phyloP scores from a whole-genome alignment of 345 rosid species.

The Anacardium occidentale region DNA sequence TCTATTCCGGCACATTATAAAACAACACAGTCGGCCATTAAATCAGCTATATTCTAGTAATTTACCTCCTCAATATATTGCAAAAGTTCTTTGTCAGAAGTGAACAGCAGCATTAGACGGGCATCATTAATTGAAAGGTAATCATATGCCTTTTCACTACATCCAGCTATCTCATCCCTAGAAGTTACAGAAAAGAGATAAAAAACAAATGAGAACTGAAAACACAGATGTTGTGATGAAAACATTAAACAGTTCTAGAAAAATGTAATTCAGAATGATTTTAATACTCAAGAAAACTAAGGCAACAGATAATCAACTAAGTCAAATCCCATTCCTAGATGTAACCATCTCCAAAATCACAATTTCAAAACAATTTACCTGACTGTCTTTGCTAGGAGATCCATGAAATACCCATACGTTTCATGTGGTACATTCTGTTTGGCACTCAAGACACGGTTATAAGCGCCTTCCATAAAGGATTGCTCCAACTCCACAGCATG shows the following conservation, averaged over 20 bases:
- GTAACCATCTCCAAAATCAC: neutral
- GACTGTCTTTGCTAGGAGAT: constrained; percentile 92
- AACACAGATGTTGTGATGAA: neutral
- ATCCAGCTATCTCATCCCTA: constrained; percentile 98
- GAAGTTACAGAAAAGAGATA: neutral
- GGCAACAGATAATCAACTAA: neutral
- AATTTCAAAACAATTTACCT: constrained; percentile 46
- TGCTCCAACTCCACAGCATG: constrained; percentile 99
- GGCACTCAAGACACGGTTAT: constrained; percentile 90
- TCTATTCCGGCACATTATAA: too few species aligned
- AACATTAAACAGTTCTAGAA: neutral
- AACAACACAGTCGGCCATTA: neutral
- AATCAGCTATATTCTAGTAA: neutral
- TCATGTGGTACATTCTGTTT: constrained; percentile 86
- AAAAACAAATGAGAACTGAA: neutral
- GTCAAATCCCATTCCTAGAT: neutral
- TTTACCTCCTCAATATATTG: constrained; percentile 75
- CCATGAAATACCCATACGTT: constrained; percentile 91
- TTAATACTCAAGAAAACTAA: neutral
- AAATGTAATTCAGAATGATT: neutral
- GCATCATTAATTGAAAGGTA: constrained; percentile 74
- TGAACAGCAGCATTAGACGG: constrained; percentile 64
- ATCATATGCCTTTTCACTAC: constrained; percentile 98
- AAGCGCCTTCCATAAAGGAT: constrained; percentile 99
- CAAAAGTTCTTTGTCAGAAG: constrained; percentile 73